Conservation (phyloP, 352 stramenopile genomes). For the Pythium folliculosum region DNA sequence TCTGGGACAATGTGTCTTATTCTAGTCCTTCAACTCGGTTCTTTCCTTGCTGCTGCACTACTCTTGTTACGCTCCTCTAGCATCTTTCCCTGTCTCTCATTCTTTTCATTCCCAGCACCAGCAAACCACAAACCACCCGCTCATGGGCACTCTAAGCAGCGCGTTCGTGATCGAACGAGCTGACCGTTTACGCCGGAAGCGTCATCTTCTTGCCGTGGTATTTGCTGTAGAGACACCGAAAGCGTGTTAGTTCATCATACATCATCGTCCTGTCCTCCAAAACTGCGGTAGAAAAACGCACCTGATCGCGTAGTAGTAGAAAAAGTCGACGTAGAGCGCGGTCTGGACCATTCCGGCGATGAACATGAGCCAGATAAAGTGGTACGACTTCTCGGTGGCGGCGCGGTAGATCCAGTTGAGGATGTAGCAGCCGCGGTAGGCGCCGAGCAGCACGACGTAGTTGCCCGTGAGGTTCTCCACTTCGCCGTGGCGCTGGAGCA, state of each 20-base stretch:
- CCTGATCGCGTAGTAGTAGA: conserved; percentile 99
- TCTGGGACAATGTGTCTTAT: conserved; percentile 6
- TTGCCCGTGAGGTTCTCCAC: conserved; percentile 99
- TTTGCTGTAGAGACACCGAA: conserved; percentile 56
- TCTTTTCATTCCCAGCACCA: neutral
- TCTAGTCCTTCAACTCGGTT: conserved; percentile 7
- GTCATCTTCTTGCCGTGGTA: conserved; percentile 92
- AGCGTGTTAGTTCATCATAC: too few relatives aligned
- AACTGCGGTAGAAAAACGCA: conserved; percentile 24
- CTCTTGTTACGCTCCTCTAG: neutral
- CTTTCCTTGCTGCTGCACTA: neutral
- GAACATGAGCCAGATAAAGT: conserved; percentile 99
- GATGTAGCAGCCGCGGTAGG: conserved; percentile 98
- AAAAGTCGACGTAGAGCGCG: conserved; percentile 99
- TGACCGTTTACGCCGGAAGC: conserved; percentile 63
- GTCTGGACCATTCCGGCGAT: conserved; percentile 99
- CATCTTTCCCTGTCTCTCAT: neutral
- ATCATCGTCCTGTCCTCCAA: too few relatives aligned
- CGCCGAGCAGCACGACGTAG: conserved; percentile 99
- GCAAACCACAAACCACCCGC: neutral
- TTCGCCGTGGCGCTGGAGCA: conserved; percentile 98
- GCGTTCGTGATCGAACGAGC: neutral
- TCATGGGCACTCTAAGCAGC: neutral
- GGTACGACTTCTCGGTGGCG: conserved; percentile 95
- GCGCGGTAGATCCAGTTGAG: conserved; percentile 99